A percentile compares a stretch with the other conserved stretches of the same genome.
Conservation (phyloP, 176 grass and related monocot species). For the Zoysia pacifica region DNA sequence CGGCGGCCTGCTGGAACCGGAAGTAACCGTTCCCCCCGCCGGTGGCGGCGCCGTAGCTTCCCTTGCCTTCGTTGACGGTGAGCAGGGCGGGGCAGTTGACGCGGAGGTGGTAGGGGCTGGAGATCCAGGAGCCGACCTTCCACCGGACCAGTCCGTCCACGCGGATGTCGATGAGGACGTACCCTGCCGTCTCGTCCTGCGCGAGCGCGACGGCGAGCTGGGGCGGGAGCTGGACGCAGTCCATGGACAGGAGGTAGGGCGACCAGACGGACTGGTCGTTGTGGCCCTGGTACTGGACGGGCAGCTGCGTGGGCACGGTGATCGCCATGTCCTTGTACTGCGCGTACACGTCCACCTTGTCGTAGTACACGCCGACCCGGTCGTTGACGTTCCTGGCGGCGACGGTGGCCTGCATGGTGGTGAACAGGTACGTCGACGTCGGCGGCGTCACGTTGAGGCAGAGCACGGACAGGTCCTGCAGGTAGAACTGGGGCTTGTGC, state of each 20-base stretch:
- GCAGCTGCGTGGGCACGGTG: slow-evolving; percentile 64
- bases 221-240: slow-evolving; percentile 50
- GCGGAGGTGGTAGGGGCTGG: slow-evolving; percentile 52
- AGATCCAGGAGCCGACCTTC: slow-evolving; percentile 85
- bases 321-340: slow-evolving; percentile 60
- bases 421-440: slow-evolving; percentile 60
- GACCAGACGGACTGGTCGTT: slow-evolving; percentile 63
- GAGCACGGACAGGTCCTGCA: slow-evolving; percentile 67
- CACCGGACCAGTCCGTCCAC: slow-evolving; percentile 55
- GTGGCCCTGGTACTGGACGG: slow-evolving; percentile 62
- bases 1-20: slow-evolving; percentile 50
- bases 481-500: slow-evolving; percentile 68
- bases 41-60: slow-evolving; percentile 24
- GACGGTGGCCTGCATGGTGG: slow-evolving; percentile 62
- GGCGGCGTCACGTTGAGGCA: slow-evolving; percentile 78
- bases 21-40: slow-evolving; percentile 48
- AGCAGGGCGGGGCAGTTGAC: slow-evolving; percentile 75
- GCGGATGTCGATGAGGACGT: slow-evolving; percentile 58
- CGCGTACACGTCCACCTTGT: slow-evolving; percentile 60
- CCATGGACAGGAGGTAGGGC: slow-evolving; percentile 44
- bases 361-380: slow-evolving; percentile 71
- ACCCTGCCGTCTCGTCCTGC: slow-evolving; percentile 66
- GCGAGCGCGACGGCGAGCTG: slow-evolving; percentile 38
- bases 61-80: slow-evolving; percentile 45
- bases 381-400: slow-evolving; percentile 50